A percentile compares a stretch with the other conserved stretches of the same genome.
These are phyloP conservation scores for Limnanthes douglasii DNA, from an alignment of 345 rosid species.

Conservation along the genomic window DNA sequence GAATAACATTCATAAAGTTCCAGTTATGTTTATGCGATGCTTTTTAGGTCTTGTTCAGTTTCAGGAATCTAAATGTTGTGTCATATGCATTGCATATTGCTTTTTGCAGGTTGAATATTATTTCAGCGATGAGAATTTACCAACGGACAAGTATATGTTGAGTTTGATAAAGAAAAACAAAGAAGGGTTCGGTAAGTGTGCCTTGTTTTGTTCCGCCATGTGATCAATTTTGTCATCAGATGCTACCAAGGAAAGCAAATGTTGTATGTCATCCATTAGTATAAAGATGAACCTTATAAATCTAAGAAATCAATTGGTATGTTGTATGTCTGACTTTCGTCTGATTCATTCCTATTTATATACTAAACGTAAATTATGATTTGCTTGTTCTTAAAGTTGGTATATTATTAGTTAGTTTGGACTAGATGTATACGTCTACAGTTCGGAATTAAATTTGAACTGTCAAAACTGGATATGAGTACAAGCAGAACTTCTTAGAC, in stretches of 20 bases:
- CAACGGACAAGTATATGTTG: constrained; percentile 56
- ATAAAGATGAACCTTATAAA: too few relatives aligned
- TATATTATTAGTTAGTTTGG: too few relatives aligned
- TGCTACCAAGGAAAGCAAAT: too few relatives aligned
- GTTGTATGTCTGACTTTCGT: constrained; percentile 7
- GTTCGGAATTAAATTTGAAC: too few relatives aligned
- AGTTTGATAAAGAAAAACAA: constrained; percentile 56
- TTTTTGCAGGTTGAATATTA: constrained; percentile 74
- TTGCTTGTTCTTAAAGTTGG: neutral
- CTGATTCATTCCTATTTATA: constrained; percentile 29
- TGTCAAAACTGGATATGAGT: too few relatives aligned
- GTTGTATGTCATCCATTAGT: too few relatives aligned
- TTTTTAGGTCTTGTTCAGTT: neutral
- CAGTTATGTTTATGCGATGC: neutral
- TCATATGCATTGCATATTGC: neutral
- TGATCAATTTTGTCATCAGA: constrained; percentile 16
- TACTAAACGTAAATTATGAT: neutral
- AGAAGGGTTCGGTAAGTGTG: constrained; percentile 61
- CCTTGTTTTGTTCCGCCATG: constrained; percentile 1
- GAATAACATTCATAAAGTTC: neutral
- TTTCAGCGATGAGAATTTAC: constrained; percentile 85
- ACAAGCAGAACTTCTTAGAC: too few relatives aligned
- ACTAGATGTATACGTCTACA: too few relatives aligned
- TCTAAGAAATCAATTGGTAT: too few relatives aligned
- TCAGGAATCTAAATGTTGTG: neutral